These are phyloP conservation scores for Ophiocytium majus DNA, from an alignment of 352 stramenopile genomes.

Conservation along the genomic window DNA sequence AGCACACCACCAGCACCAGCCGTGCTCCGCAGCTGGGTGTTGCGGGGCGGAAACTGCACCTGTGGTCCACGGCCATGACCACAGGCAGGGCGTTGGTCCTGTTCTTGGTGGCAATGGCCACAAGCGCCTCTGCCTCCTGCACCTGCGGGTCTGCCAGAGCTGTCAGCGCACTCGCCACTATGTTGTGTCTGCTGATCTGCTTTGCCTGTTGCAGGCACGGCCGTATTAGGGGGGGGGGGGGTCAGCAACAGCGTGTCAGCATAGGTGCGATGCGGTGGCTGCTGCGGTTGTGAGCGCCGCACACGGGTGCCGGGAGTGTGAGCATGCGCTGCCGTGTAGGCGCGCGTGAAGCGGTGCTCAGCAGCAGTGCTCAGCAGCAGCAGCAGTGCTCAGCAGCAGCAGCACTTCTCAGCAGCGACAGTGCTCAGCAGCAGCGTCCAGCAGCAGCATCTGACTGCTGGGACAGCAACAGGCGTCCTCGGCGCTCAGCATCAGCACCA, in stretches of 20 bases:
- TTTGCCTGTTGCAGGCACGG: not conserved
- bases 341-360: not conserved
- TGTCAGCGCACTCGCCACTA: not conserved
- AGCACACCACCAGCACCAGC: too few species aligned
- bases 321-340: not conserved
- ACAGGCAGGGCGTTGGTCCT: not conserved
- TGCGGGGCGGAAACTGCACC: too few species aligned
- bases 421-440: not conserved
- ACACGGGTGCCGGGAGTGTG: not conserved
- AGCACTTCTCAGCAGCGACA: too few species aligned
- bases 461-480: not conserved
- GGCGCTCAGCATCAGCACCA: not conserved
- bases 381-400: too few species aligned
- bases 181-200: not conserved
- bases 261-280: not conserved
- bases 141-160: not conserved
- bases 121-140: not conserved
- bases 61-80: conserved; percentile 6
- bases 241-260: not conserved
- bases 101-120: conserved; percentile 8
- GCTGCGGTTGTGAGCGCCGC: not conserved
- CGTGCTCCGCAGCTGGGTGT: too few species aligned
- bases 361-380: too few species aligned
- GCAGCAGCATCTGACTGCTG: not conserved
- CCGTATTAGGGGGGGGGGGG: not conserved